Percentiles rank a stretch among this genome's conserved stretches.
These are phyloP conservation scores for Aspergillus affinis DNA, from an alignment of 495 filamentous ascomycete genomes.

Conservation along the genomic window DNA sequence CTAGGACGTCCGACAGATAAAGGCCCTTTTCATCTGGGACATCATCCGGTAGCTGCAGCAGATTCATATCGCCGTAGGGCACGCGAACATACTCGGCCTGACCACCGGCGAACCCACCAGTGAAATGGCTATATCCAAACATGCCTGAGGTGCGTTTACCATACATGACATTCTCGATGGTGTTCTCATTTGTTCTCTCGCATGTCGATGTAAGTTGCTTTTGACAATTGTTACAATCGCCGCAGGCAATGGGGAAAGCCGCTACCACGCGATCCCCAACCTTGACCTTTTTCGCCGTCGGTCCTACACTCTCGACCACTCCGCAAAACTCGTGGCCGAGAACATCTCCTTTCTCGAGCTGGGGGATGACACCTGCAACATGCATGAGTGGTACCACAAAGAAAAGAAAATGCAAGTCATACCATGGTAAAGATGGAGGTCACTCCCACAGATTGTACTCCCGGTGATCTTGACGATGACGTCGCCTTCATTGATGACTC, in stretches of 20 bases:
- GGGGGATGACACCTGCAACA: slow-evolving; percentile 55
- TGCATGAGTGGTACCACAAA: slow-evolving; percentile 3
- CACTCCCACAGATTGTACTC: slow-evolving; percentile 81
- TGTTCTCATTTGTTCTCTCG: slow-evolving; percentile 74
- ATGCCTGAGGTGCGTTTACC: slow-evolving; percentile 60
- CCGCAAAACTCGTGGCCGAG: slow-evolving; percentile 91
- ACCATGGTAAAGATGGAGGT: slow-evolving; percentile 80
- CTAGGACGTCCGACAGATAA: slow-evolving; percentile 77
- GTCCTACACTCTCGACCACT: slow-evolving; percentile 69
- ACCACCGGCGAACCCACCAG: slow-evolving; percentile 85
- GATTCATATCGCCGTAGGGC: slow-evolving; percentile 78
- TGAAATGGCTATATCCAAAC: slow-evolving; percentile 63
- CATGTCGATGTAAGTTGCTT: slow-evolving; percentile 75
- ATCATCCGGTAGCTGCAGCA: slow-evolving; percentile 74
- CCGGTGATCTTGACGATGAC: slow-evolving; percentile 85
- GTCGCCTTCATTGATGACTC: slow-evolving; percentile 69
- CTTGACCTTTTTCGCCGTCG: slow-evolving; percentile 56
- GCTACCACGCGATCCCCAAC: slow-evolving; percentile 78
- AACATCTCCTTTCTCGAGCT: slow-evolving; percentile 81
- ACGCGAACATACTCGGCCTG: slow-evolving; percentile 88
- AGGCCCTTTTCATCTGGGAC: slow-evolving; percentile 88
- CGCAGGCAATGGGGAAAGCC: slow-evolving; percentile 78
- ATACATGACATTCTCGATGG: slow-evolving; percentile 68
- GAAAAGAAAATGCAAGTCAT: neutral
- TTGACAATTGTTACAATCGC: slow-evolving; percentile 73